phyloP scores from a whole-genome alignment of 1,284 basidiomycete genomes.

The Cryptococcus sp. region DNA sequence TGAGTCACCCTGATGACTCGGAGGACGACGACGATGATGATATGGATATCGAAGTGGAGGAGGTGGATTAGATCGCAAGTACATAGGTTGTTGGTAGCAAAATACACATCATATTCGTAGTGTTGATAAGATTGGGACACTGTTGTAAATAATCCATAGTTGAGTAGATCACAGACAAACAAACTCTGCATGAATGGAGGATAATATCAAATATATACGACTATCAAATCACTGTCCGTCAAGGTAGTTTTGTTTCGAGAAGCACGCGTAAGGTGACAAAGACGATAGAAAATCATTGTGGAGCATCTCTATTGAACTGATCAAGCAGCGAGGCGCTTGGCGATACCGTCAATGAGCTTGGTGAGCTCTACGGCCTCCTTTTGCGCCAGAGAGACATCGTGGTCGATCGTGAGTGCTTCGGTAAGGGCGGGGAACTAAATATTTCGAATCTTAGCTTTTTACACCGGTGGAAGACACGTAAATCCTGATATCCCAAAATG shows the following conservation, averaged over 20 bases:
- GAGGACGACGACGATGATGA: slow-evolving; percentile 42
- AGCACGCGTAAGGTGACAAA: too few species aligned
- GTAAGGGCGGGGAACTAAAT: slow-evolving; percentile 69
- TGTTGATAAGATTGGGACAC: too few species aligned
- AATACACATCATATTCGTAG: too few species aligned
- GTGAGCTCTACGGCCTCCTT: slow-evolving; percentile 67
- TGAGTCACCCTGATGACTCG: slow-evolving; percentile 43
- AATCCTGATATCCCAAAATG: background rate
- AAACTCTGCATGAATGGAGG: too few species aligned
- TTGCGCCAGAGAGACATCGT: slow-evolving; percentile 63
- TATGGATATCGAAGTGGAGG: slow-evolving; percentile 52
- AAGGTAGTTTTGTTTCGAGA: too few species aligned
- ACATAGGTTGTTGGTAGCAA: too few species aligned
- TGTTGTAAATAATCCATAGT: too few species aligned
- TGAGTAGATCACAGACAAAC: too few species aligned
- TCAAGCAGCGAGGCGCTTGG: slow-evolving; percentile 51
- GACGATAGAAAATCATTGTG: too few species aligned
- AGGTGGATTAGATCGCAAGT: slow-evolving; percentile 44
- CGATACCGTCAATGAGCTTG: slow-evolving; percentile 60
- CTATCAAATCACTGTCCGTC: too few species aligned
- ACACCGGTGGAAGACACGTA: too few species aligned
- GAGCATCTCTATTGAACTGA: background rate
- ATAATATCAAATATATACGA: too few species aligned
- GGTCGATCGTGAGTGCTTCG: slow-evolving; percentile 73
- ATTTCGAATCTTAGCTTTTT: background rate